A percentile compares a stretch with the other conserved stretches of the same genome.
phyloP scores from a whole-genome alignment of 352 stramenopile species.

The Blastocystis sp. region DNA sequence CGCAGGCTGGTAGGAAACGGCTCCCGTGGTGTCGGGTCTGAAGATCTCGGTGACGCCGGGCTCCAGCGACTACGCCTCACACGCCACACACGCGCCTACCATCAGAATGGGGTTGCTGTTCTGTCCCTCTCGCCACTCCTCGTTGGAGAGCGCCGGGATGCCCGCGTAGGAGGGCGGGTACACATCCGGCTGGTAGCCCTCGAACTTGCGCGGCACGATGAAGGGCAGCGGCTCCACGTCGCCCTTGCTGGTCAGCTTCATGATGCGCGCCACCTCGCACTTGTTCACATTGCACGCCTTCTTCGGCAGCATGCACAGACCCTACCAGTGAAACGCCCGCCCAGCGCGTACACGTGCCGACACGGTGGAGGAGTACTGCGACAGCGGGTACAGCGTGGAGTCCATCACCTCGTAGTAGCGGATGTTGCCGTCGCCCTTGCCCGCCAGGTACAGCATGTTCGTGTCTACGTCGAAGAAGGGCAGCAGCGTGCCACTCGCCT shows the following conservation, averaged over 20 bases:
- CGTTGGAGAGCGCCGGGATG: slow-evolving; percentile 89
- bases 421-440: slow-evolving; percentile 98
- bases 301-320: slow-evolving; percentile 97
- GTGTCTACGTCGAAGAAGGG: slow-evolving; percentile 98
- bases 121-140: slow-evolving; percentile 92
- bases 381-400: slow-evolving; percentile 88
- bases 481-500: slow-evolving; percentile 96
- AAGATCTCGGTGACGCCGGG: slow-evolving; percentile 26
- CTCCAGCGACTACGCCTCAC: slow-evolving; percentile 25
- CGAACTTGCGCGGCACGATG: slow-evolving; percentile 95
- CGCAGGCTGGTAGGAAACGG: neutral
- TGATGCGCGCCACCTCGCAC: slow-evolving; percentile 92
- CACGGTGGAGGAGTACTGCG: slow-evolving; percentile 90
- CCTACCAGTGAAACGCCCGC: slow-evolving; percentile 79
- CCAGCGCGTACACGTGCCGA: slow-evolving; percentile 77
- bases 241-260: slow-evolving; percentile 92
- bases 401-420: slow-evolving; percentile 97
- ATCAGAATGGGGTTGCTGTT: slow-evolving; percentile 81
- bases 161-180: slow-evolving; percentile 93
- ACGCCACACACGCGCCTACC: neutral
- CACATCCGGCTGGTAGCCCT: slow-evolving; percentile 99
- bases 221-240: slow-evolving; percentile 92
- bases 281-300: slow-evolving; percentile 95
- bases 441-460: slow-evolving; percentile 95
- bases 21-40: neutral